These are phyloP conservation scores for Thermothielavioides terrestris DNA, from an alignment of 495 filamentous ascomycete genomes.

Conservation along the genomic window DNA sequence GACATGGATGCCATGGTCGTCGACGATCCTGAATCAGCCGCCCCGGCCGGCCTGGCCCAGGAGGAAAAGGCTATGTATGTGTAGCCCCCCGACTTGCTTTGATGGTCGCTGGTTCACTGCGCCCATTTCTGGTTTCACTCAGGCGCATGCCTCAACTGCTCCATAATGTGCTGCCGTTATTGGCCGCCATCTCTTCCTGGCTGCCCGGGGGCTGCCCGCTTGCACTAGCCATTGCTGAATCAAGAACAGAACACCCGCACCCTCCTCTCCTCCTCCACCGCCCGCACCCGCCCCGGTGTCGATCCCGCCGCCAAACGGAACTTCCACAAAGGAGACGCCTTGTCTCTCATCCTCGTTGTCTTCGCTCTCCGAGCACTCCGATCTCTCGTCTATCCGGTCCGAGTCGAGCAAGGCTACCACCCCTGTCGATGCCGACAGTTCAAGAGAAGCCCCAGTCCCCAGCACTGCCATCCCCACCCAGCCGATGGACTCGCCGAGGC, in stretches of 20 bases:
- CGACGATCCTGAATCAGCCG: slow-evolving; percentile 11
- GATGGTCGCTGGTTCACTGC: too few relatives aligned
- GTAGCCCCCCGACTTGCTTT: neutral
- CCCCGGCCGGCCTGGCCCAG: neutral
- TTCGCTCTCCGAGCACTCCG: slow-evolving; percentile 29
- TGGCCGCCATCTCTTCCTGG: too few relatives aligned
- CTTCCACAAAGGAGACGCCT: neutral
- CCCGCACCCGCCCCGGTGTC: neutral
- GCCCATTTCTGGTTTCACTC: too few relatives aligned
- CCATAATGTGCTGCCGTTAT: too few relatives aligned
- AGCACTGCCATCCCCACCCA: slow-evolving; percentile 1
- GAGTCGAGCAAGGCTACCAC: slow-evolving; percentile 50
- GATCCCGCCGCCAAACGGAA: neutral
- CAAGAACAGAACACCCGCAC: neutral
- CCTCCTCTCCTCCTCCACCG: neutral
- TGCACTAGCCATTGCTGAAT: neutral
- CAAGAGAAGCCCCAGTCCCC: slow-evolving; percentile 20
- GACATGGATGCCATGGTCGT: slow-evolving; percentile 23
- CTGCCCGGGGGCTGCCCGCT: neutral
- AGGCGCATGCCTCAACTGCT: too few relatives aligned
- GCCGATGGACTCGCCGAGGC: slow-evolving; percentile 15
- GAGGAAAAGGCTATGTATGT: slow-evolving; percentile 7
- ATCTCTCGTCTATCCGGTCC: slow-evolving; percentile 36
- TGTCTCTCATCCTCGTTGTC: slow-evolving; percentile 16
- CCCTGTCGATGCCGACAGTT: slow-evolving; percentile 39